Percentiles rank a stretch among this genome's conserved stretches.
Conservation (phyloP, 768 basidiomycete genomes). For the Lentinus brumalis region DNA sequence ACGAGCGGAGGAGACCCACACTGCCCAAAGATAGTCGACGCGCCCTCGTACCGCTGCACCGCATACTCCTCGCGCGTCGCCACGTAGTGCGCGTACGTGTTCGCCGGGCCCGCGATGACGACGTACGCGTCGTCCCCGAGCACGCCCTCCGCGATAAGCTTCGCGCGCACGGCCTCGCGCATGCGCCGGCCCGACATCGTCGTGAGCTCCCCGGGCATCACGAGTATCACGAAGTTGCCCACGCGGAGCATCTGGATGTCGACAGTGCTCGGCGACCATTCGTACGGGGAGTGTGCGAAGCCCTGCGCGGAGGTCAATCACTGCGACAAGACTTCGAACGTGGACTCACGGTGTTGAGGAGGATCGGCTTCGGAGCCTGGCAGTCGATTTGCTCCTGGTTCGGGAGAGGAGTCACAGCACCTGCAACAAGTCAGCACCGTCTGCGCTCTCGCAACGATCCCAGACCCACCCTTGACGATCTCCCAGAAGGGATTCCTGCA, state of each 20-base stretch:
- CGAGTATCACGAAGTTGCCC: conserved; percentile 74
- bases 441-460: not conserved
- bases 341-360: conserved; percentile 71
- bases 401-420: conserved; percentile 66
- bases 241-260: conserved; percentile 78
- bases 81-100: conserved; percentile 77
- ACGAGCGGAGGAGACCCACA: conserved; percentile 38
- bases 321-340: no score
- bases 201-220: conserved; percentile 78
- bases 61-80: conserved; percentile 73
- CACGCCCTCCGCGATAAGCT: conserved; percentile 63
- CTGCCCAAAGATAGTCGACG: conserved; percentile 75
- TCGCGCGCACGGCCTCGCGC: conserved; percentile 65
- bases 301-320: conserved; percentile 44
- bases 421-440: conserved; percentile 30
- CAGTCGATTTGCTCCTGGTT: conserved; percentile 64
- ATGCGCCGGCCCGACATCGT: conserved; percentile 82
- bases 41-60: conserved; percentile 80
- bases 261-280: conserved; percentile 74
- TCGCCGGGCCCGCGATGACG: conserved; percentile 72
- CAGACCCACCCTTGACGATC: conserved; percentile 59
- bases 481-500: conserved; percentile 80
- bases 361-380: conserved; percentile 77
- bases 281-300: conserved; percentile 65
- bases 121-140: conserved; percentile 48